Evolutionary conservation across 1,139 yeast species (phyloP).

Genomic region (Geotrichum fermentans): DNA sequence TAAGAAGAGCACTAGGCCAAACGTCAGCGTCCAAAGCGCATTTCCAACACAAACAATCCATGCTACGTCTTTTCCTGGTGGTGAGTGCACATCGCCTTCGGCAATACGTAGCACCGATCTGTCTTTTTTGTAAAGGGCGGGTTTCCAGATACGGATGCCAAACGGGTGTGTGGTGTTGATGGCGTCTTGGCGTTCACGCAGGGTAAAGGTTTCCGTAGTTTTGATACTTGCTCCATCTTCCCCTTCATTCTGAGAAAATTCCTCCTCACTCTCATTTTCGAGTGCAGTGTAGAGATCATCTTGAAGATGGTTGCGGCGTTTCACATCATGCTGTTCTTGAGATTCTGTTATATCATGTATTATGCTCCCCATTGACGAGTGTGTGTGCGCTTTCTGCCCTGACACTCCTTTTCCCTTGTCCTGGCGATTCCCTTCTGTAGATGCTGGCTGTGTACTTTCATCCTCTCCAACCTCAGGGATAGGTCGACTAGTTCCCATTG

Average conservation of each 20-base stretch:
- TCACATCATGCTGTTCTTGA: slow-evolving; percentile 17
- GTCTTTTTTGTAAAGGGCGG: slow-evolving; percentile 86
- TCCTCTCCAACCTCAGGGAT: not conserved
- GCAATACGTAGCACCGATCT: slow-evolving; percentile 91
- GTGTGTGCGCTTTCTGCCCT: slow-evolving; percentile 1
- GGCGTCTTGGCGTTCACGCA: slow-evolving; percentile 91
- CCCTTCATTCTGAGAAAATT: slow-evolving; percentile 34
- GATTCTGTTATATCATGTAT: slow-evolving; percentile 14
- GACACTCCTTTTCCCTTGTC: slow-evolving; percentile 9
- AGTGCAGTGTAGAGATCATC: slow-evolving; percentile 4
- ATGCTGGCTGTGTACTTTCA: not conserved
- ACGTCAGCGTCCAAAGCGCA: slow-evolving; percentile 64
- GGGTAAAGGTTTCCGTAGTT: slow-evolving; percentile 67
- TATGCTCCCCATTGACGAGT: slow-evolving; percentile 5
- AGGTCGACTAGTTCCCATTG: not conserved
- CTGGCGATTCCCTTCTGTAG: not conserved
- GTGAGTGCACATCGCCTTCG: slow-evolving; percentile 87
- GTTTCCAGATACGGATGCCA: slow-evolving; percentile 98
- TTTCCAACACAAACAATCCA: slow-evolving; percentile 70
- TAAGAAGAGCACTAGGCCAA: slow-evolving; percentile 59
- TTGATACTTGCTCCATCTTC: slow-evolving; percentile 46
- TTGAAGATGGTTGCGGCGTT: not conserved
- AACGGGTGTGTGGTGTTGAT: slow-evolving; percentile 95
- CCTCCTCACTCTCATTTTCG: slow-evolving; percentile 30
- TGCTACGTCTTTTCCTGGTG: slow-evolving; percentile 51